These are phyloP conservation scores for Tetrapyrgos nigripes DNA, from an alignment of 1,284 basidiomycete genomes.

Conservation along the genomic window DNA sequence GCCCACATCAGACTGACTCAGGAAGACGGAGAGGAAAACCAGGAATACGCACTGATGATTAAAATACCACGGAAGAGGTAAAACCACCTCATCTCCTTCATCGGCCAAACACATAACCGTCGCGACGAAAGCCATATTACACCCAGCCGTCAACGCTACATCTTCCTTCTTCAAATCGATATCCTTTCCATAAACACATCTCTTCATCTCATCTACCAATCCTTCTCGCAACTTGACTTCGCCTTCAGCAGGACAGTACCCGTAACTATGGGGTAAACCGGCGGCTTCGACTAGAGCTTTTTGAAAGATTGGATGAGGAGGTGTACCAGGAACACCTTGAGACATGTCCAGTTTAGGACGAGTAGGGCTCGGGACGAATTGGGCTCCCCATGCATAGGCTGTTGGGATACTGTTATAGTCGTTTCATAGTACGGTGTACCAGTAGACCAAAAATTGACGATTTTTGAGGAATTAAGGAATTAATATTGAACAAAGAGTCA, in stretches of 20 bases:
- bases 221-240: constrained; percentile 63
- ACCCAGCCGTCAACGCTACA: constrained; percentile 69
- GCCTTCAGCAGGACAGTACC: constrained; percentile 76
- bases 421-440: no score
- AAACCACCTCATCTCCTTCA: constrained; percentile 77
- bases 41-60: constrained; percentile 65
- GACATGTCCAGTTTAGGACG: constrained; percentile 74
- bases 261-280: constrained; percentile 52
- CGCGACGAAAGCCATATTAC: constrained; percentile 76
- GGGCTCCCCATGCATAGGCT: constrained; percentile 69
- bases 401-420: constrained; percentile 66
- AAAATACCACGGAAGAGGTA: constrained; percentile 84
- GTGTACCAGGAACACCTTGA: constrained; percentile 76
- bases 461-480: neutral
- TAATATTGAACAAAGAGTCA: neutral
- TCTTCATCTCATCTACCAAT: constrained; percentile 70
- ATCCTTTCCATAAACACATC: constrained; percentile 58
- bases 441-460: no score
- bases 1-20: neutral
- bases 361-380: constrained; percentile 49
- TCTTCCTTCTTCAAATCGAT: constrained; percentile 60
- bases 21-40: constrained; percentile 1
- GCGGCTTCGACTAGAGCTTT: constrained; percentile 55
- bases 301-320: constrained; percentile 64
- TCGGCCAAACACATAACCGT: constrained; percentile 71